These are phyloP conservation scores for Gelatoporia subvermispora DNA, from an alignment of 768 basidiomycete species.

Conservation along the genomic window DNA sequence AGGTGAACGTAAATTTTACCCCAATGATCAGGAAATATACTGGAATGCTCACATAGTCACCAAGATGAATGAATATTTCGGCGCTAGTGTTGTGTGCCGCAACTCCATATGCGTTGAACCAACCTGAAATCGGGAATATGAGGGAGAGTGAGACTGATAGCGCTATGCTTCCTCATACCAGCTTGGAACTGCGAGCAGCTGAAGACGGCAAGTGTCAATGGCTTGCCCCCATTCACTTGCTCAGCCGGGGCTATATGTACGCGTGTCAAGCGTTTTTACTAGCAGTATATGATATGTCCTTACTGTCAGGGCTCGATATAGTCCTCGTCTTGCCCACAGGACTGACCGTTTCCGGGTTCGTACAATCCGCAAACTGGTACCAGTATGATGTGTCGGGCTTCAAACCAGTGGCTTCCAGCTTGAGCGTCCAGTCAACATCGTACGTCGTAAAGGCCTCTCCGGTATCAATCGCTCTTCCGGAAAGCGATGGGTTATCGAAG, in stretches of 20 bases:
- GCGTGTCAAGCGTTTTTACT: too few species aligned
- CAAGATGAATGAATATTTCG: conserved; percentile 53
- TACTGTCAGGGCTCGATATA: conserved; percentile 41
- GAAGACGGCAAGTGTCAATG: conserved; percentile 51
- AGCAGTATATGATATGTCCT: conserved; percentile 8
- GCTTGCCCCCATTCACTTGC: conserved; percentile 47
- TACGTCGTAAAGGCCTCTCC: conserved; percentile 50
- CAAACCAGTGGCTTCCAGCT: conserved; percentile 50
- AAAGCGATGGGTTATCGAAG: conserved; percentile 30
- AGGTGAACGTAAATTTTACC: neutral
- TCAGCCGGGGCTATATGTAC: conserved; percentile 36
- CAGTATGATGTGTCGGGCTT: conserved; percentile 50
- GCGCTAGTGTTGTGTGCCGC: conserved; percentile 48
- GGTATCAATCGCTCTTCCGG: conserved; percentile 32
- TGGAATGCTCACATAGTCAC: conserved; percentile 47
- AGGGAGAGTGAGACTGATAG: neutral
- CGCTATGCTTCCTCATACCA: conserved; percentile 26
- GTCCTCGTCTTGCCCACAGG: conserved; percentile 51
- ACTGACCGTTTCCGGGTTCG: conserved; percentile 36
- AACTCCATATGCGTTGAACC: conserved; percentile 58
- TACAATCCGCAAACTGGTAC: conserved; percentile 52
- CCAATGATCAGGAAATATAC: too few species aligned
- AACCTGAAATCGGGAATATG: conserved; percentile 30
- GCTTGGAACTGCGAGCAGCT: conserved; percentile 53
- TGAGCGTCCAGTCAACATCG: conserved; percentile 58